Conservation (phyloP, 2,329 filamentous ascomycete species). For the Tolypocladium ophioglossoides region DNA sequence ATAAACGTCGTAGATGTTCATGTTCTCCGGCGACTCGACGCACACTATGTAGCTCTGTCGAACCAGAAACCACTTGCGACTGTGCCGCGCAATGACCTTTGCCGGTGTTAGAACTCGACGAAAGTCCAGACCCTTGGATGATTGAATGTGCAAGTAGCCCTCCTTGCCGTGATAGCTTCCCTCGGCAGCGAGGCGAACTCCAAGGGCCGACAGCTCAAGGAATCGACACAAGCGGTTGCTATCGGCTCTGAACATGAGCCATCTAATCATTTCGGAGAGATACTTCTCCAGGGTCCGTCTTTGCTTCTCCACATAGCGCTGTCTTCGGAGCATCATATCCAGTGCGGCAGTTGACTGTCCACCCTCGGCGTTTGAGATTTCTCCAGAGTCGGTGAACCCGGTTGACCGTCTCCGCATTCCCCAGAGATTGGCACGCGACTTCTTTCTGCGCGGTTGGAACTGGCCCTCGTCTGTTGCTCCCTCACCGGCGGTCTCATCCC, state of each 20-base stretch:
- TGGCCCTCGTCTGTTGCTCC: constrained; percentile 39
- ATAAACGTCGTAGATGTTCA: constrained; percentile 98
- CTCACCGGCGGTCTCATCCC: constrained; percentile 36
- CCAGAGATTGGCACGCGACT: constrained; percentile 42
- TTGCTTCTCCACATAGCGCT: constrained; percentile 69
- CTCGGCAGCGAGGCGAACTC: constrained; percentile 86
- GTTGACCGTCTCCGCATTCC: constrained; percentile 44
- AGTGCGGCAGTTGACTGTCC: constrained; percentile 38
- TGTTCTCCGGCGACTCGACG: constrained; percentile 96
- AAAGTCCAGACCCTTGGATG: constrained; percentile 79
- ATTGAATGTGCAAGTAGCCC: constrained; percentile 85
- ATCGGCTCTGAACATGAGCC: constrained; percentile 92
- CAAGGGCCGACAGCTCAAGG: constrained; percentile 85
- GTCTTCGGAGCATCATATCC: constrained; percentile 29
- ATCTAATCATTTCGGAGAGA: constrained; percentile 85
- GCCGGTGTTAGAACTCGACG: constrained; percentile 68
- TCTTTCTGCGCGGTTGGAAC: constrained; percentile 28
- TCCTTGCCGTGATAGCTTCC: constrained; percentile 98
- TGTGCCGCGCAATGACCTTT: constrained; percentile 72
- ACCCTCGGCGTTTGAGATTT: constrained; percentile 29
- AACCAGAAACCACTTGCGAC: constrained; percentile 96
- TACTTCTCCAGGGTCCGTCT: constrained; percentile 81
- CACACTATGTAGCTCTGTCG: constrained; percentile 95
- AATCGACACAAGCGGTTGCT: constrained; percentile 95
- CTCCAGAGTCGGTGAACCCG: constrained; percentile 33